These are phyloP conservation scores for Parsonsia alboflavescens DNA, from an alignment of 257 asterid genomes.

Conservation along the genomic window DNA sequence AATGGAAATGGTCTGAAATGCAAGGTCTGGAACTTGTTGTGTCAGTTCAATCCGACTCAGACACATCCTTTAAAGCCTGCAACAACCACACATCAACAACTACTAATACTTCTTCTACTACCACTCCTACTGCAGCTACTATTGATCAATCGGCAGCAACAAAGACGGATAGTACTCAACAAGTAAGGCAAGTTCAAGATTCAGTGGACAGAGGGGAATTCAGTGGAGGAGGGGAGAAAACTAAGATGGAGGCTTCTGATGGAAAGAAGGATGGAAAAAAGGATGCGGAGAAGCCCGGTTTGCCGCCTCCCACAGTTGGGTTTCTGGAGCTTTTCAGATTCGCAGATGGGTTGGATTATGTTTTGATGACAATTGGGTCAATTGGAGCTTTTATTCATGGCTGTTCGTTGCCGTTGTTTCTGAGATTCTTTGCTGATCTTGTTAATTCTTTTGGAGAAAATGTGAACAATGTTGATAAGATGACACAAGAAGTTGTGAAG, in stretches of 20 bases:
- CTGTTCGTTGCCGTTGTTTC: conserved; percentile 83
- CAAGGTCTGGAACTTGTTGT: conserved; percentile 77
- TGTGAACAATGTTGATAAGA: conserved; percentile 82
- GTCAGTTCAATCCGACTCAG: conserved; percentile 27
- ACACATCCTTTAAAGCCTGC: conserved; percentile 34
- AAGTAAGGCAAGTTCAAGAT: conserved; percentile 9
- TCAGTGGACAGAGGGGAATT: conserved; percentile 5
- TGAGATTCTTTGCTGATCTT: conserved; percentile 97
- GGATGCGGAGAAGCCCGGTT: conserved; percentile 43
- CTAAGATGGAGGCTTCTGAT: conserved; percentile 40
- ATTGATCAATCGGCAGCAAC: neutral
- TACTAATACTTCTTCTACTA: neutral
- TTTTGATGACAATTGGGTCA: conserved; percentile 72
- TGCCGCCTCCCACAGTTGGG: conserved; percentile 46
- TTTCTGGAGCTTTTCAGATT: conserved; percentile 76
- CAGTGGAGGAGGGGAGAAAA: conserved; percentile 7
- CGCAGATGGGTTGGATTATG: conserved; percentile 80
- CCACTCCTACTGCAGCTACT: neutral
- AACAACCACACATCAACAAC: conserved; percentile 13
- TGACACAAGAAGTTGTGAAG: conserved; percentile 95
- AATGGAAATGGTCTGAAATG: conserved; percentile 79
- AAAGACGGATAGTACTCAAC: conserved; percentile 9
- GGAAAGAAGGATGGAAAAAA: conserved; percentile 29
- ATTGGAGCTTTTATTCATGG: conserved; percentile 96
- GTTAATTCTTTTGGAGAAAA: conserved; percentile 94